These are phyloP conservation scores for Westerdykella ornata DNA, from an alignment of 2,329 filamentous ascomycete species.

Conservation along the genomic window DNA sequence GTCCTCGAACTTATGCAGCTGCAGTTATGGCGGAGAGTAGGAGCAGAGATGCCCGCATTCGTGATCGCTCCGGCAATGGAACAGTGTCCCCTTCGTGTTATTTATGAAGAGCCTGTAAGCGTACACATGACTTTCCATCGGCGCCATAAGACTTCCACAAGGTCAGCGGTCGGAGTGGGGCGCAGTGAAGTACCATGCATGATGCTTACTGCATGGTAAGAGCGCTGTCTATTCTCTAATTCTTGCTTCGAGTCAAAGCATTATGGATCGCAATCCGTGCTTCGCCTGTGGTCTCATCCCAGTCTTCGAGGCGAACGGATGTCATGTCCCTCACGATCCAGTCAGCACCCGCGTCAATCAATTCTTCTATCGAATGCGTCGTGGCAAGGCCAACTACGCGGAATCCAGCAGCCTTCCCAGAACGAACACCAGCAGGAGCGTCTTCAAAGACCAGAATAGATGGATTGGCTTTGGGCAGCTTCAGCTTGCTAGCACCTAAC, in stretches of 20 bases:
- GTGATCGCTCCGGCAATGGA: too few species aligned
- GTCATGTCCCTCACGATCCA: slow-evolving; percentile 77
- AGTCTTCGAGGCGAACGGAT: slow-evolving; percentile 59
- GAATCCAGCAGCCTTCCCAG: slow-evolving; percentile 81
- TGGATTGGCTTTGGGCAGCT: slow-evolving; percentile 36
- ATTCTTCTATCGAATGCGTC: slow-evolving; percentile 68
- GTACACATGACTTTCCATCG: too few species aligned
- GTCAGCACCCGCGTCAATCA: slow-evolving; percentile 71
- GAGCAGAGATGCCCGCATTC: too few species aligned
- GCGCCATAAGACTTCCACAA: too few species aligned
- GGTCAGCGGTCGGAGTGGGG: too few species aligned
- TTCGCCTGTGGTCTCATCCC: slow-evolving; percentile 49
- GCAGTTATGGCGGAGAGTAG: too few species aligned
- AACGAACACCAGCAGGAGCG: slow-evolving; percentile 73
- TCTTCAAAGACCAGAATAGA: slow-evolving; percentile 76
- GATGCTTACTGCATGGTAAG: not conserved
- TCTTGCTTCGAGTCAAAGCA: slow-evolving; percentile 39
- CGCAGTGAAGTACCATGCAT: not conserved
- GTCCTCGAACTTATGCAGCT: too few species aligned
- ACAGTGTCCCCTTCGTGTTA: too few species aligned
- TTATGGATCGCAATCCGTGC: slow-evolving; percentile 63
- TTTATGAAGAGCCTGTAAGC: too few species aligned
- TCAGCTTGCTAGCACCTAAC: slow-evolving; percentile 39
- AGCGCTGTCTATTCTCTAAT: slow-evolving; percentile 8
- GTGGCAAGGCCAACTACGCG: slow-evolving; percentile 78